Conservation (phyloP, 257 asterid genomes). For the Cordia subcordata region DNA sequence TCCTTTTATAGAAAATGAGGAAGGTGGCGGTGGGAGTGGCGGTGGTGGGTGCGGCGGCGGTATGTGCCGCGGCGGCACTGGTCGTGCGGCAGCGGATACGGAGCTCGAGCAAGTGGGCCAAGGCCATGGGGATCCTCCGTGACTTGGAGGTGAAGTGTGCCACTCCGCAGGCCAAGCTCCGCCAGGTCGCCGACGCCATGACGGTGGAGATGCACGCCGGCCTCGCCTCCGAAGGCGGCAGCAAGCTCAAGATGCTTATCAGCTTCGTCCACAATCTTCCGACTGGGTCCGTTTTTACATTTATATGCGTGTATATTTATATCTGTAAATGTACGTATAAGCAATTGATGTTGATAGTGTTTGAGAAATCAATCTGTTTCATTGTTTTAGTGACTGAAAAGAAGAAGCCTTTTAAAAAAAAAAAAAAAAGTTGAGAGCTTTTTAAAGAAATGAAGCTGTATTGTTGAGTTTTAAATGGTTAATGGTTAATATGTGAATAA, state of each 20-base stretch:
- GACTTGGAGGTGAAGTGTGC: conserved; percentile 55
- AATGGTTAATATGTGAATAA: too few species aligned
- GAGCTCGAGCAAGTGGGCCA: conserved; percentile 44
- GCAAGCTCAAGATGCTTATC: conserved; percentile 64
- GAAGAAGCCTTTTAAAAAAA: too few species aligned
- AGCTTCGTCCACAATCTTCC: conserved; percentile 63
- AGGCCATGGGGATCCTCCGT: conserved; percentile 42
- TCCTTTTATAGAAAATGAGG: conserved; percentile 16
- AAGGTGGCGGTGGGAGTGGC: conserved; percentile 48
- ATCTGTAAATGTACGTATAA: not conserved
- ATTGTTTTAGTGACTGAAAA: not conserved
- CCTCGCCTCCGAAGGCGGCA: conserved; percentile 66
- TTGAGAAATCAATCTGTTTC: not conserved
- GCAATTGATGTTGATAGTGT: not conserved
- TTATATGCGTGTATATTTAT: not conserved
- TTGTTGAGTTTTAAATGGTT: too few species aligned
- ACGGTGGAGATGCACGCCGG: conserved; percentile 77
- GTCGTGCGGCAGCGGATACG: conserved; percentile 43
- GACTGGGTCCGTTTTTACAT: conserved; percentile 41
- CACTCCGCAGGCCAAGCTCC: conserved; percentile 37
- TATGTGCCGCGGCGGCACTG: conserved; percentile 51
- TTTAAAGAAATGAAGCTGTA: too few species aligned
- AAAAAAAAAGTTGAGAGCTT: too few species aligned
- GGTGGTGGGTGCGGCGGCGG: conserved; percentile 46
- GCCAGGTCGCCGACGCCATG: conserved; percentile 68